Conservation (phyloP, 2,329 filamentous ascomycete species). For the Thermoascus crustaceus region DNA sequence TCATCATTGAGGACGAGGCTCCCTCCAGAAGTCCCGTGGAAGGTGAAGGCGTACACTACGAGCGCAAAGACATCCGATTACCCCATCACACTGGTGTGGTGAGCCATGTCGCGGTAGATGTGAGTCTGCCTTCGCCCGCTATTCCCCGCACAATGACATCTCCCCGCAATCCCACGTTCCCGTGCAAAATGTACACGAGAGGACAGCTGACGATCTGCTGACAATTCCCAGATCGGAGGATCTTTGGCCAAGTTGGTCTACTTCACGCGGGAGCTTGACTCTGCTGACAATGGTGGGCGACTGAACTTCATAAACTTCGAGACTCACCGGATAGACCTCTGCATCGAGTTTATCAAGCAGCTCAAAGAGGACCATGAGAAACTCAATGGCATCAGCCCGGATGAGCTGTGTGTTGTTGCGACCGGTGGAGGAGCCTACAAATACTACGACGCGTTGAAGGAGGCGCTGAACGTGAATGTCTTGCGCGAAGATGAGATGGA, state of each 20-base stretch:
- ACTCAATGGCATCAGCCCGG: conserved; percentile 60
- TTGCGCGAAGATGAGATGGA: conserved; percentile 97
- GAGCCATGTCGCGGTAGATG: conserved; percentile 94
- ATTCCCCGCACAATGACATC: conserved; percentile 15
- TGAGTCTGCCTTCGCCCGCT: conserved; percentile 48
- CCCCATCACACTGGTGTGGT: conserved; percentile 93
- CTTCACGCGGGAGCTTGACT: conserved; percentile 80
- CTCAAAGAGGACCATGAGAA: conserved; percentile 73
- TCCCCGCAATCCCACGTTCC: conserved; percentile 21
- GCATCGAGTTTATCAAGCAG: conserved; percentile 82
- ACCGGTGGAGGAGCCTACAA: conserved; percentile 95
- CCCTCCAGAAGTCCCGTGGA: conserved; percentile 43
- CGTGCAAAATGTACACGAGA: neutral
- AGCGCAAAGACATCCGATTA: conserved; percentile 88
- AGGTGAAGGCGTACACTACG: conserved; percentile 54
- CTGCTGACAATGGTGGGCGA: conserved; percentile 72
- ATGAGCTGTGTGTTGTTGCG: conserved; percentile 83
- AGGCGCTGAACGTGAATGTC: conserved; percentile 78
- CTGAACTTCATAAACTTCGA: conserved; percentile 96
- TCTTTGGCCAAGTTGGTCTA: conserved; percentile 95
- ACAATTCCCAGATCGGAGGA: conserved; percentile 67
- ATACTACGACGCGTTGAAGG: conserved; percentile 84
- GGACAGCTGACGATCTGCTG: neutral
- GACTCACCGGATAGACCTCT: conserved; percentile 87
- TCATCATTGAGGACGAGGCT: conserved; percentile 80